These are phyloP conservation scores for Kwoniella shivajii DNA, from an alignment of 1,284 basidiomycete species.

Conservation along the genomic window DNA sequence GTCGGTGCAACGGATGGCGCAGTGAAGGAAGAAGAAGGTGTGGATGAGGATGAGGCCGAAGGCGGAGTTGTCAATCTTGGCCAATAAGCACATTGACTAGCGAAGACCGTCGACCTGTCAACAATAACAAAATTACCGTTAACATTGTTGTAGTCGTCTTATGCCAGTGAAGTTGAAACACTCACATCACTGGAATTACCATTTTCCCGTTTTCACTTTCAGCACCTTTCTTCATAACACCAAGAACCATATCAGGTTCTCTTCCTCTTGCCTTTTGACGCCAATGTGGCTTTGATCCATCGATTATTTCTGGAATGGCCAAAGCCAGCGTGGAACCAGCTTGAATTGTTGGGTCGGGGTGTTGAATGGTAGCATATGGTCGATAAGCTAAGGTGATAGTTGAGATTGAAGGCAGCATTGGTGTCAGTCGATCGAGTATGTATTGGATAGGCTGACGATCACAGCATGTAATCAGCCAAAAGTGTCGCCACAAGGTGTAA, in stretches of 20 bases:
- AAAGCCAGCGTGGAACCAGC: constrained; percentile 17
- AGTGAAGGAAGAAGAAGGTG: background rate
- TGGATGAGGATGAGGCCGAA: background rate
- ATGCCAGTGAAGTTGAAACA: constrained; percentile 6
- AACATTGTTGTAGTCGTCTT: too few species aligned
- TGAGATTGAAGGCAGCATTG: constrained; percentile 27
- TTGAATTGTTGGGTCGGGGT: background rate
- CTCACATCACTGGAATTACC: constrained; percentile 32
- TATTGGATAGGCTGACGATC: constrained; percentile 29
- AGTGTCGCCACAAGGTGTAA: too few species aligned
- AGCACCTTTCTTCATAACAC: constrained; percentile 18
- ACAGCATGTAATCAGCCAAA: too few species aligned
- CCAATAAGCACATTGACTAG: constrained; percentile 36
- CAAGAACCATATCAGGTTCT: constrained; percentile 37
- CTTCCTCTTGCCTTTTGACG: constrained; percentile 13
- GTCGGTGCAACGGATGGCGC: background rate
- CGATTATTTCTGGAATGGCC: constrained; percentile 26
- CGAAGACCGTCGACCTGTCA: constrained; percentile 33
- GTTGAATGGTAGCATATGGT: constrained; percentile 12
- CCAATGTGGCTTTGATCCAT: constrained; percentile 13
- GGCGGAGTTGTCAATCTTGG: constrained; percentile 10
- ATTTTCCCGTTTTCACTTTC: constrained; percentile 7
- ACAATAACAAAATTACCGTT: too few species aligned
- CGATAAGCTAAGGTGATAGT: constrained; percentile 16
- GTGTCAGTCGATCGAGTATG: constrained; percentile 21